Conservation (phyloP, 345 rosid genomes). For the Aurinia saxatilis region DNA sequence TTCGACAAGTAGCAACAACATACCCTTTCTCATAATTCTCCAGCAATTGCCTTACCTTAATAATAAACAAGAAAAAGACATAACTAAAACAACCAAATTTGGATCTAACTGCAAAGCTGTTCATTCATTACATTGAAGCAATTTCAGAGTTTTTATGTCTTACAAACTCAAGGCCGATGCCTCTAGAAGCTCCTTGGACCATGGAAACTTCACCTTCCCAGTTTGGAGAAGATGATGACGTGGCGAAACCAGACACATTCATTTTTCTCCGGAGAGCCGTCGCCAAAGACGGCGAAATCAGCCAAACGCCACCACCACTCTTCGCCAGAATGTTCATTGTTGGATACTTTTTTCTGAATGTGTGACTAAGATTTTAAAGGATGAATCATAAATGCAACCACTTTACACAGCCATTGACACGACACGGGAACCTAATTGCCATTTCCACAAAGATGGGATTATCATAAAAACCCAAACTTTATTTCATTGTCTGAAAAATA, state of each 20-base stretch:
- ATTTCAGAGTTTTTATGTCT: constrained; percentile 1
- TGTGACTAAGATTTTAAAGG: constrained; percentile 6
- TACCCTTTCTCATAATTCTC: constrained; percentile 55
- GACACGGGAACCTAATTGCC: constrained; percentile 16
- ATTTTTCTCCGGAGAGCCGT: constrained; percentile 2
- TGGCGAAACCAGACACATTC: constrained; percentile 17
- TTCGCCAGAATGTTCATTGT: constrained; percentile 20
- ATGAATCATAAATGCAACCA: constrained; percentile 19
- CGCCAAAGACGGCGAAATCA: background rate
- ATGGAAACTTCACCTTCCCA: constrained; percentile 78
- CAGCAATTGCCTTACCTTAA: constrained; percentile 65
- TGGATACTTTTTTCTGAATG: background rate
- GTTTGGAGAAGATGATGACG: constrained; percentile 34
- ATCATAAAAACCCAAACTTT: constrained; percentile 5
- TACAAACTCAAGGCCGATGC: constrained; percentile 86
- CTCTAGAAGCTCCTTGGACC: constrained; percentile 95
- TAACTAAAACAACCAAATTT: background rate
- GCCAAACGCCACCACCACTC: constrained; percentile 19
- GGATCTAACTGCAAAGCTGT: background rate
- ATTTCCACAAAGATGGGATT: background rate
- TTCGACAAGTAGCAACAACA: constrained; percentile 81
- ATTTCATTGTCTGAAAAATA: background rate
- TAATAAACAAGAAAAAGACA: background rate
- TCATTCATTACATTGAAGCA: too few species aligned
- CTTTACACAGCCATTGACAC: constrained; percentile 12